Evolutionary conservation across 768 basidiomycete genomes (phyloP).

Genomic region (Candolleomyces aberdarensis): DNA sequence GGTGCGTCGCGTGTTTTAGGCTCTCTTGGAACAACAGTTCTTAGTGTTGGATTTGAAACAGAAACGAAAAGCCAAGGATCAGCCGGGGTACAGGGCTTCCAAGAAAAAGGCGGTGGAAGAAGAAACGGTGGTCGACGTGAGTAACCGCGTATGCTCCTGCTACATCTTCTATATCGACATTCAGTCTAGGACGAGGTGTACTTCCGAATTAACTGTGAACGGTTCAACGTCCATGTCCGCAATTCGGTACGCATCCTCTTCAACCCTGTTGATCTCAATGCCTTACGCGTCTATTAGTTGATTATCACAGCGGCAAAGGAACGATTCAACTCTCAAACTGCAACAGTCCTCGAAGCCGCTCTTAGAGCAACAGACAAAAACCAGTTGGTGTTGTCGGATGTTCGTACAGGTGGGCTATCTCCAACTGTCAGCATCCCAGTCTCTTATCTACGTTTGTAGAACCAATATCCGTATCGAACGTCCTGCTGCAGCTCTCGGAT

Average conservation of each 20-base stretch:
- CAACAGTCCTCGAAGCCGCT: constrained; percentile 64
- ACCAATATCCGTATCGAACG: constrained; percentile 61
- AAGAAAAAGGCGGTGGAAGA: constrained; percentile 59
- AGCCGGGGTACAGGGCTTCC: constrained; percentile 40
- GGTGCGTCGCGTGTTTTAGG: constrained; percentile 39
- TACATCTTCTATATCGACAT: constrained; percentile 10
- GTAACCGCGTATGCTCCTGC: constrained; percentile 18
- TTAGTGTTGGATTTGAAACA: constrained; percentile 28
- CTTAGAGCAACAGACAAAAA: constrained; percentile 67
- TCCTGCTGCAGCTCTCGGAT: constrained; percentile 62
- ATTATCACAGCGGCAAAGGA: constrained; percentile 74
- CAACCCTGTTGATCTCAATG: neutral
- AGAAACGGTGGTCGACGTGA: constrained; percentile 67
- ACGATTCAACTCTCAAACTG: constrained; percentile 76
- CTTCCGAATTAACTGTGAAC: constrained; percentile 87
- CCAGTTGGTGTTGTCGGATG: constrained; percentile 59
- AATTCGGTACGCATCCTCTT: constrained; percentile 58
- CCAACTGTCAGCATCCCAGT: neutral
- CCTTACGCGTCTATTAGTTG: constrained; percentile 1
- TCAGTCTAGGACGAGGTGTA: constrained; percentile 58
- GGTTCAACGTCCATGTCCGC: constrained; percentile 82
- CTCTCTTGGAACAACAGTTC: neutral
- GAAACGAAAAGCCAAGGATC: constrained; percentile 63
- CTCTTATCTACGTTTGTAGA: constrained; percentile 35
- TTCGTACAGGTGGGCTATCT: constrained; percentile 52